Percentiles rank a stretch among this genome's conserved stretches.
These are phyloP conservation scores for Calophaca sinica DNA, from an alignment of 306 rosid genomes.

Conservation along the genomic window DNA sequence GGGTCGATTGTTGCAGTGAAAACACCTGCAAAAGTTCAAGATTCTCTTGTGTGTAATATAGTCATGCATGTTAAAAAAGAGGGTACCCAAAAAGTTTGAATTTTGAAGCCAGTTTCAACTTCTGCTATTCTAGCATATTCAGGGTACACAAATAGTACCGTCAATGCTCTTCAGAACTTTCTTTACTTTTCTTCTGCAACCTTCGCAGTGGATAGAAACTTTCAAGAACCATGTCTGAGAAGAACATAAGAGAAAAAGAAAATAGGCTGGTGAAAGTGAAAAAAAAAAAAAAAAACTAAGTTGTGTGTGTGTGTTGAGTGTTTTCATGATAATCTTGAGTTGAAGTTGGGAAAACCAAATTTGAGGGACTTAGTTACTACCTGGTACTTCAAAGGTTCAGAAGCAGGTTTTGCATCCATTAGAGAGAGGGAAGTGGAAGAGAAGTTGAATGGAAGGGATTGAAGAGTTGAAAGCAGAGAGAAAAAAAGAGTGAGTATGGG, in stretches of 20 bases:
- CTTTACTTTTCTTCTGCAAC: constrained; percentile 86
- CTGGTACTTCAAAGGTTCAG: constrained; percentile 63
- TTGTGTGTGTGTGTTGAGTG: too few relatives aligned
- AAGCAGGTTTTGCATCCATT: constrained; percentile 60
- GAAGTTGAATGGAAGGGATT: constrained; percentile 34
- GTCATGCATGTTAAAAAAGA: constrained; percentile 41
- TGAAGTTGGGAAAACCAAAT: neutral
- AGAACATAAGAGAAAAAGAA: constrained; percentile 31
- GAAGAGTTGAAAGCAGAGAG: constrained; percentile 30
- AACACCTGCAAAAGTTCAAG: constrained; percentile 61
- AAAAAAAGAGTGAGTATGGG: constrained; percentile 42
- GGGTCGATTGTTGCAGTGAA: constrained; percentile 70
- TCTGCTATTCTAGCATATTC: constrained; percentile 25
- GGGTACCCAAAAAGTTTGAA: constrained; percentile 24
- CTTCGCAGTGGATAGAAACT: constrained; percentile 89
- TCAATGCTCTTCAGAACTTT: constrained; percentile 81
- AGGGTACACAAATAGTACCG: constrained; percentile 55
- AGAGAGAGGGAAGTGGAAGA: constrained; percentile 32
- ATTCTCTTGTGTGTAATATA: constrained; percentile 1
- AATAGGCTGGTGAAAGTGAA: neutral
- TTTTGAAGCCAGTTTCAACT: constrained; percentile 22
- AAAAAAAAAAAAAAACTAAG: too few relatives aligned
- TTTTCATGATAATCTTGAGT: too few relatives aligned
- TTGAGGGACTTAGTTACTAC: constrained; percentile 8
- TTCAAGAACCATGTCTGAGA: constrained; percentile 77